Evolutionary conservation across 768 basidiomycete species (phyloP).

Genomic region (Lyophyllum shimeji): DNA sequence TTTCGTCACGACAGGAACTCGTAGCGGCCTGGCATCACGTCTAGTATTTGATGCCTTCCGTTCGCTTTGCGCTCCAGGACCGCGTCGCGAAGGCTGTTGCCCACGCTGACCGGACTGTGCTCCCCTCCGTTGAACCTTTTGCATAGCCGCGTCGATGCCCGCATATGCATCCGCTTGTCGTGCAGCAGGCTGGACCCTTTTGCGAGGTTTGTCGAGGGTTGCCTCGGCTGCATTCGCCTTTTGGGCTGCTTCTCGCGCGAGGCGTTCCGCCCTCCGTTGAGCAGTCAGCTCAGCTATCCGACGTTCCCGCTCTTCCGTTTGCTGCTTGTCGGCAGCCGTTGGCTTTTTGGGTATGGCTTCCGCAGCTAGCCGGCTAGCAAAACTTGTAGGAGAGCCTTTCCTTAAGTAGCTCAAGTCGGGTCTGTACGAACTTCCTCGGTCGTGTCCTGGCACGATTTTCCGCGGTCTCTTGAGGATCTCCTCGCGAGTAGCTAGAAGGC

Average conservation of each 20-base stretch:
- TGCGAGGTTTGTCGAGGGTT: background rate
- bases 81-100: background rate
- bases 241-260: constrained; percentile 17
- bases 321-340: background rate
- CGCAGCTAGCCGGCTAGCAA: constrained; percentile 21
- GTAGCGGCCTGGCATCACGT: background rate
- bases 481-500: constrained; percentile 13
- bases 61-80: background rate
- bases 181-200: background rate
- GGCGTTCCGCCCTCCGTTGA: constrained; percentile 22
- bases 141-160: background rate
- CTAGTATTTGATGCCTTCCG: background rate
- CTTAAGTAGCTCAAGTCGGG: constrained; percentile 30
- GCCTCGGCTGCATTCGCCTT: background rate
- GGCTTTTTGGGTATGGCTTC: constrained; percentile 10
- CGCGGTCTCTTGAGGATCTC: constrained; percentile 13
- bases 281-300: constrained; percentile 4
- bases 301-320: constrained; percentile 2
- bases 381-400: constrained; percentile 18
- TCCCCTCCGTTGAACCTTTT: background rate
- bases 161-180: background rate
- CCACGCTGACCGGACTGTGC: background rate
- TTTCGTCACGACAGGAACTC: background rate
- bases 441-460: background rate
- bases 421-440: constrained; percentile 6